Base-by-base conservation (phyloP, 306 rosid genomes). In the Vigna mungo region DNA sequence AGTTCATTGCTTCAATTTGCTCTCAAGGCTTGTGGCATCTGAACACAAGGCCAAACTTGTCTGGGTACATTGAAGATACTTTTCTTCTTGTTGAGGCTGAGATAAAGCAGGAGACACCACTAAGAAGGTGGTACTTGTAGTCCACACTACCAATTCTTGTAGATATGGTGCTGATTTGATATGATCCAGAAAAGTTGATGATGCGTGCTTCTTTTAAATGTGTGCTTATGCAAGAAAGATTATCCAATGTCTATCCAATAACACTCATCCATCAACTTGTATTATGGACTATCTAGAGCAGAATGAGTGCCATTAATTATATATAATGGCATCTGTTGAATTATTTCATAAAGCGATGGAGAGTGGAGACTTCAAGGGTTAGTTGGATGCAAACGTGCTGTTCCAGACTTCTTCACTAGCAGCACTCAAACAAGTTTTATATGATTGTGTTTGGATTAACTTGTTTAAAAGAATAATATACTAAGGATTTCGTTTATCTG, bases 51-150 rank as follows among this genome's bases (percentile, higher is more conserved):
- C 55, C 66, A 10, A 71, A 56, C 80, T 65, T 65, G 80, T 72
- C 72, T 83, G 67, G 46, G 60, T 72, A 30, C 78, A 77, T 53
- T 71, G 79, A 63, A 77, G 75, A 56, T 64, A n/a, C 69, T 17
- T 68, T n/a, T 36, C 5, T 34, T 34, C 34, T 80, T 68, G 68
- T 44, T 73, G 49, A 60, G 51, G 21, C 36, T 67, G 73, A 59
- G 86, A 78, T 49, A 83, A 83, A 68, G 80, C 62, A 73, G 34
- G 39, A 74, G 68, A 80, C 72, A 79, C 83, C 71, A 78, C 70
- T 79, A 74, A 72, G 80, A 17, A 66, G 49, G 48, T 78, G 73
- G 68, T 46, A 23, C 25, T 60, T 74, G 62, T 68, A 79, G 36
- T 53, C 73, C 71, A 59, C 41, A 53, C 23, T 65, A 55, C 13